Conservation (phyloP, 352 stramenopile genomes). For the Pythium brachiatum region DNA sequence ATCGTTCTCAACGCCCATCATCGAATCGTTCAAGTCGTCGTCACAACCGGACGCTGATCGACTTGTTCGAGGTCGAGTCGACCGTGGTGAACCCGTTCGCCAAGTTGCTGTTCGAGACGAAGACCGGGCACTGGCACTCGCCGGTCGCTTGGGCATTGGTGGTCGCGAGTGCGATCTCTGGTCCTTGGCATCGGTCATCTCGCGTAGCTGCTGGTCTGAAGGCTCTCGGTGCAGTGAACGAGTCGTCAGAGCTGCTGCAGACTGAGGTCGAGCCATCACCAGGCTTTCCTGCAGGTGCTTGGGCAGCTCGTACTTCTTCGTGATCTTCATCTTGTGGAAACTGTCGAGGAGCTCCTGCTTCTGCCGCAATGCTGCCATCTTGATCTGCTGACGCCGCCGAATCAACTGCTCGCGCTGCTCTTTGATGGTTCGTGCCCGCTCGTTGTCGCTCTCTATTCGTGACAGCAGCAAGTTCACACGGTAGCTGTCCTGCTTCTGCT, state of each 20-base stretch:
- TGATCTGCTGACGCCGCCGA: constrained; percentile 61
- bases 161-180: not conserved
- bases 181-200: not conserved
- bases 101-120: constrained; percentile 9
- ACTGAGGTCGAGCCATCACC: constrained; percentile 30
- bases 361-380: constrained; percentile 50
- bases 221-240: constrained; percentile 32
- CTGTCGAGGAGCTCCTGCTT: constrained; percentile 75
- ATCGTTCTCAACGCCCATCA: constrained; percentile 23
- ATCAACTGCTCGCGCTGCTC: constrained; percentile 54
- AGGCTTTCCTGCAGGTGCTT: constrained; percentile 44
- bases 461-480: constrained; percentile 49
- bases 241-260: constrained; percentile 34
- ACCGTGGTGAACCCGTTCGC: constrained; percentile 15
- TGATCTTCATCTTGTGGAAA: constrained; percentile 84
- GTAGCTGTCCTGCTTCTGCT: constrained; percentile 68
- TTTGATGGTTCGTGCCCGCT: constrained; percentile 50
- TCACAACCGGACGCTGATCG: constrained; percentile 14
- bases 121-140: constrained; percentile 34
- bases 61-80: constrained; percentile 18
- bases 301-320: constrained; percentile 67
- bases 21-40: constrained; percentile 18
- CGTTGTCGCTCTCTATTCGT: constrained; percentile 65
- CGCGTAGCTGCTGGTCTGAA: constrained; percentile 3
- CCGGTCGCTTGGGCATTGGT: constrained; percentile 27